Evolutionary conservation across 257 asterid species (phyloP), one percentile per base, ranked within the genome.

Genomic region (Ophiorrhiza pumila): DNA sequence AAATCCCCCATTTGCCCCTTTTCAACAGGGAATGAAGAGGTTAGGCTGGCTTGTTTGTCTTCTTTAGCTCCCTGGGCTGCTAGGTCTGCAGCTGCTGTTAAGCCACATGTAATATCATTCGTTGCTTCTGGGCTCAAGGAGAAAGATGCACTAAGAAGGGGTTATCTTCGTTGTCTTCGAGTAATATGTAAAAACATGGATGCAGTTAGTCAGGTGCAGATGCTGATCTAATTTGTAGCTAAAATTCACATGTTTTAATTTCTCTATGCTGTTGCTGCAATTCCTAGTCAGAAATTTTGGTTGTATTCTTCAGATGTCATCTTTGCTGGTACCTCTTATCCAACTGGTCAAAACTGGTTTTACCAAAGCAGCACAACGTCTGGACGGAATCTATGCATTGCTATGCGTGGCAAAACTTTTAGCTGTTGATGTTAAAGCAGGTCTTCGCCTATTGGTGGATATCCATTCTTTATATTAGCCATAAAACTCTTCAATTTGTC

Each of bases 361-460:
- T 68, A 88, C 92, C 42, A 95, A 91, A 90, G 88, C 93, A 53
- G 95, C 89, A 71, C 99, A 92, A 77, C 90, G 99, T 53, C 73
- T 95, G 91, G 98, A 95, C 78, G 99, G 98, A 68, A 84, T 95
- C 74, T 90, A 88, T 90, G 91, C 99, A 77, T 90, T 90, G 80
- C 74, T 85, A 66, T 92, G 91, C 60, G 83, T 86, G 83, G 85
- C 85, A 73, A 92, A 89, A 83, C 82, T 95, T 80, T 91, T 95
- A 79, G 84, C 89, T 46, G 79, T 88, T 70, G 99, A 92, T 78
- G 94, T 92, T 74, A 92, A 90, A 92, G 96, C 99, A 87, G 99
- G 99, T 95, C 76, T 74, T 68, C 71, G n/a, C 32, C 34, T 69
- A 1, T 20, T 47, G 20, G 75, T 42, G 29, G 5, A 27, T n/a